Evolutionary conservation across 2,329 filamentous ascomycete genomes (phyloP).

Genomic region (Botrytis aclada): DNA sequence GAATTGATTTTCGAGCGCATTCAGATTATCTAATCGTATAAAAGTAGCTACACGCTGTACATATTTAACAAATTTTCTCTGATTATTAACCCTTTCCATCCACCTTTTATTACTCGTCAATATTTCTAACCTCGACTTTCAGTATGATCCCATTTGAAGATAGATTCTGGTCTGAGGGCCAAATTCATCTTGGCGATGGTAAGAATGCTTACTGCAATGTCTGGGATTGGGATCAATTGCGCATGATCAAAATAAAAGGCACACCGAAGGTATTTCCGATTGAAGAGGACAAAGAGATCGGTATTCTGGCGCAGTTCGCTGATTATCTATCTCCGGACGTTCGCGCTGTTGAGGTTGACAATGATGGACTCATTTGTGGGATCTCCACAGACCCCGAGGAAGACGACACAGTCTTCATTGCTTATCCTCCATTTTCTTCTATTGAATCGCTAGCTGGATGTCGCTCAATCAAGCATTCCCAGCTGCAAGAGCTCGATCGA

Average conservation of each 20-base stretch:
- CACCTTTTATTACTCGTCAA: no score
- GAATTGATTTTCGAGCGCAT: no score
- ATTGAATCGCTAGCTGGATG: not conserved
- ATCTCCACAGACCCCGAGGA: not conserved
- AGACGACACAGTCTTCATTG: not conserved
- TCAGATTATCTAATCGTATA: no score
- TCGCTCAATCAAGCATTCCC: not conserved
- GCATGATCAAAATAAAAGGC: not conserved
- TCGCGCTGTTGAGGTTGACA: not conserved
- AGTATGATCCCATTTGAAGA: not conserved
- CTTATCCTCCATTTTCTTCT: not conserved
- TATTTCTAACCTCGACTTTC: no score
- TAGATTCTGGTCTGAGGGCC: not conserved
- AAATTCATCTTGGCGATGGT: accelerated
- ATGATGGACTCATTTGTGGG: not conserved
- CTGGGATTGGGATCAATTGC: slow-evolving; percentile 3
- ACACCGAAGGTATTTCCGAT: not conserved
- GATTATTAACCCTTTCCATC: no score
- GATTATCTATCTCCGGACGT: not conserved
- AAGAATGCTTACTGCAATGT: not conserved
- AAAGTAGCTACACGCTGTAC: no score
- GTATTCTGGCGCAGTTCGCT: not conserved
- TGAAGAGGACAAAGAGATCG: not conserved
- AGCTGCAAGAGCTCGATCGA: not conserved
- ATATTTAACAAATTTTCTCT: no score